Evolutionary conservation across 345 rosid genomes (phyloP).

Genomic region (Bruguiera gymnorhiza): DNA sequence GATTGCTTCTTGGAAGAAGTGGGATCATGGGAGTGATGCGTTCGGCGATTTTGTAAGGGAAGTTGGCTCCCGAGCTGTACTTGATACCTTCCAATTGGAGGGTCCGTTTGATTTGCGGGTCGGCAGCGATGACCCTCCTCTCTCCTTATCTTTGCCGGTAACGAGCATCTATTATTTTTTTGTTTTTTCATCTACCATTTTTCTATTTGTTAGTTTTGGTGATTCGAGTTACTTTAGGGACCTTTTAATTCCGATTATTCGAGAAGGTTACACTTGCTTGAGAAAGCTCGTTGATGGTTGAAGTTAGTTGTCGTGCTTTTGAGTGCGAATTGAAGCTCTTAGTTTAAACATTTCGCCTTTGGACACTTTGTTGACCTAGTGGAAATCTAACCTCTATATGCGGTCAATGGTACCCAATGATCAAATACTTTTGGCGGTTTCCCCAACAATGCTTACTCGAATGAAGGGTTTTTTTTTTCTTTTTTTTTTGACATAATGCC

Average conservation of each 20-base stretch:
- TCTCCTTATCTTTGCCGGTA: slow-evolving; percentile 63
- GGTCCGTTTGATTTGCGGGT: slow-evolving; percentile 70
- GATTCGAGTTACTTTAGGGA: not conserved
- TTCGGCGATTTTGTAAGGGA: slow-evolving; percentile 36
- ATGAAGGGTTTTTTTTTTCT: no score
- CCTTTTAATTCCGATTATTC: not conserved
- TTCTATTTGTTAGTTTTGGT: not conserved
- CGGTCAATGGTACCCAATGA: no score
- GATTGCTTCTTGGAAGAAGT: slow-evolving; percentile 44
- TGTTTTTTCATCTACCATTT: not conserved
- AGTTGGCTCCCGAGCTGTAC: slow-evolving; percentile 36
- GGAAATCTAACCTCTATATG: no score
- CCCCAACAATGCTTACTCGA: no score
- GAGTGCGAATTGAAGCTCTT: no score
- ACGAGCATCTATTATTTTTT: not conserved
- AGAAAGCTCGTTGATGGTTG: no score
- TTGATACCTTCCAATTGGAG: slow-evolving; percentile 45
- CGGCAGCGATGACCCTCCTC: slow-evolving; percentile 23
- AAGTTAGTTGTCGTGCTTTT: no score
- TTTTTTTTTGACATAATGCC: no score
- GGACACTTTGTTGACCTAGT: no score
- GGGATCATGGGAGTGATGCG: slow-evolving; percentile 26
- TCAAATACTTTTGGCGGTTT: no score
- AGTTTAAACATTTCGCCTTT: no score
- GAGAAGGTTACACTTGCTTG: no score